Base-by-base conservation (phyloP, 225 moss, liverwort and hornwort genomes). In the Sphagnum tenellum region DNA sequence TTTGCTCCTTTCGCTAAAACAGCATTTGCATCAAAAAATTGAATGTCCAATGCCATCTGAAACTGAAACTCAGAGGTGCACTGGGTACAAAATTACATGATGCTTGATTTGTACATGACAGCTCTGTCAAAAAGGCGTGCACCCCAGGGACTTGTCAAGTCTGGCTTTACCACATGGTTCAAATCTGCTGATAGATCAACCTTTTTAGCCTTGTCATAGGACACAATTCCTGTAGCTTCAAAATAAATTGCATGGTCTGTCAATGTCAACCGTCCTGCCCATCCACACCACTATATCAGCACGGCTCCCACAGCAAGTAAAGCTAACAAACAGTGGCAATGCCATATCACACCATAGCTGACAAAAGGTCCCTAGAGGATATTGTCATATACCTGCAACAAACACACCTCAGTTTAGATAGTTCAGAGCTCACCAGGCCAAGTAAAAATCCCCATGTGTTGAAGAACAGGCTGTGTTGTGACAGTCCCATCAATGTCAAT, bases 51-150 rank as follows among this genome's bases (percentile, higher is more conserved):
- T 49, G 48, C 53, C 51, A 61, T 49, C 48, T 66, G 46, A 55
- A 55, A 62, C 13, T 7, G 12, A 61, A 45, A 64, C 11, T 29
- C 12, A 8, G 29, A 29, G n/a, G 45, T 5, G 47, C 29, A 29
- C 29, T 29, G 29, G 29, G 29, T 29, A 29, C 29, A 7, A 54
- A 76, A 89, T 89, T 88, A 96, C 95, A 85, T 92, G 60, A 76
- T 84, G 64, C 67, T 85, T 74, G 95, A 96, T 76, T 90, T 96
- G 72, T 96, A 96, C 95, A 96, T 87, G 11, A 96, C 88, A 62
- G 95, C 95, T 70, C 90, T 96, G 71, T 96, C 95, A 73, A 96
- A 96, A 59, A 96, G 88, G 52, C 95, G 86, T 47, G 95, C 92
- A 71, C 95, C 95, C 95, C 95, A 96, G 2, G 95, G 95, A 66